Evolutionary conservation across 106 monocot species (phyloP).

Genomic region (Vanilla planifolia): DNA sequence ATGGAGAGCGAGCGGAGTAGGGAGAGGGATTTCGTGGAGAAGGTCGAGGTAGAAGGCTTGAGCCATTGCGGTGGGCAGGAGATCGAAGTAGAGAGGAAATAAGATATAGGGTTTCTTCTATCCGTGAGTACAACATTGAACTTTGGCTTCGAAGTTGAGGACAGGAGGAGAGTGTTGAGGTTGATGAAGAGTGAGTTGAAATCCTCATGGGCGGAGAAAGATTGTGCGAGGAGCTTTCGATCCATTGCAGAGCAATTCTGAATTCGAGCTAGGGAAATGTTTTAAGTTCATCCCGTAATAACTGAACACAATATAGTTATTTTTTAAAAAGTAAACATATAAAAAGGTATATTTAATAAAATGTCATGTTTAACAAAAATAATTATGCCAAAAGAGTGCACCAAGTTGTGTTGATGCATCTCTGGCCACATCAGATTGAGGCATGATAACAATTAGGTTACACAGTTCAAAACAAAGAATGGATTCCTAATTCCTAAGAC

Average conservation of each 20-base stretch:
- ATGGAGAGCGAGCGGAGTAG: constrained; percentile 24
- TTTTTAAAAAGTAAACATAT: too few relatives aligned
- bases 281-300: too few relatives aligned
- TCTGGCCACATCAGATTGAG: too few relatives aligned
- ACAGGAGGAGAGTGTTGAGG: constrained; percentile 31
- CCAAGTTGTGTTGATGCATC: too few relatives aligned
- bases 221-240: background rate
- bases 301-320: too few relatives aligned
- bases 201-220: constrained; percentile 11
- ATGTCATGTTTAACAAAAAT: too few relatives aligned
- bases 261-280: too few relatives aligned
- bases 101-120: background rate
- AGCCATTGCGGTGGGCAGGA: background rate
- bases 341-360: too few relatives aligned
- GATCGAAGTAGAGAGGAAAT: constrained; percentile 3
- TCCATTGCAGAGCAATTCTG: constrained; percentile 4
- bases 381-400: too few relatives aligned
- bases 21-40: constrained; percentile 14
- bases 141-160: background rate
- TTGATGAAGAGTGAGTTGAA: constrained; percentile 30
- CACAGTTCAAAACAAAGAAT: too few relatives aligned
- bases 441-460: too few relatives aligned
- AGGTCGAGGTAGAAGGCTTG: background rate
- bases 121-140: constrained; percentile 1
- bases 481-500: too few relatives aligned